Percentiles rank a stretch among this genome's conserved stretches.
Conservation (phyloP, 2,329 filamentous ascomycete genomes). For the Aspergillus glaucus region DNA sequence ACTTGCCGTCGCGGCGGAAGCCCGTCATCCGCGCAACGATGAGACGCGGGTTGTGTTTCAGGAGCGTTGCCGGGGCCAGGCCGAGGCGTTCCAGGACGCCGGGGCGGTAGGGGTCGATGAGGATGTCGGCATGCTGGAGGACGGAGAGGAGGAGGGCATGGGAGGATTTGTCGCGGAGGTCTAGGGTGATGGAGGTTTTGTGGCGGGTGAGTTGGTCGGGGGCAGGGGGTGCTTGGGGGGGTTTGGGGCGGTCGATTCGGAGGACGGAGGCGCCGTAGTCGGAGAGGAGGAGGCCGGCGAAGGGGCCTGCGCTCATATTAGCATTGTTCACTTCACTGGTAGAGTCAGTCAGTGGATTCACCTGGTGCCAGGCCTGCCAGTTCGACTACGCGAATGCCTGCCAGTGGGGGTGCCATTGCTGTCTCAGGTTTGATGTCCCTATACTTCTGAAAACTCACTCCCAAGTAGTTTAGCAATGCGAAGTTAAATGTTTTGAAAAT, state of each 20-base stretch:
- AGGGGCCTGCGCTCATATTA: conserved; percentile 58
- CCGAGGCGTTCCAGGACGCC: conserved; percentile 82
- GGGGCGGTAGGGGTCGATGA: conserved; percentile 91
- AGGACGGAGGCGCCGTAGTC: conserved; percentile 85
- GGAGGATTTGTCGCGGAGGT: conserved; percentile 65
- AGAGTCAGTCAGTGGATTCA: conserved; percentile 23
- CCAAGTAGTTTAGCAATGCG: not conserved
- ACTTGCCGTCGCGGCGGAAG: conserved; percentile 80
- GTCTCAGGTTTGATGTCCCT: not conserved
- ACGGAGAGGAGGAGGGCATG: conserved; percentile 61
- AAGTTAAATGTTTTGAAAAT: not conserved
- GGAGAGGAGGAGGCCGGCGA: conserved; percentile 79
- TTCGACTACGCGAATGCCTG: conserved; percentile 58
- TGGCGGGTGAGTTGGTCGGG: conserved; percentile 69
- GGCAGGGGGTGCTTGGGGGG: conserved; percentile 36
- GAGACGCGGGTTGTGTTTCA: conserved; percentile 63
- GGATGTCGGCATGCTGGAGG: conserved; percentile 59
- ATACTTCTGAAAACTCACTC: not conserved
- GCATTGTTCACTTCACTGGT: conserved; percentile 1
- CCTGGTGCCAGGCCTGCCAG: conserved; percentile 62
- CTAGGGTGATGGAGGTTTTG: conserved; percentile 73
- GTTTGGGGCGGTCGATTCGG: conserved; percentile 64
- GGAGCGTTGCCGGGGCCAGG: conserved; percentile 64
- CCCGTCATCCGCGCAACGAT: conserved; percentile 84
- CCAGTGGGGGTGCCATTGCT: conserved; percentile 47